These are phyloP conservation scores for Vachellia collinsii DNA, from an alignment of 306 rosid genomes.

Conservation along the genomic window DNA sequence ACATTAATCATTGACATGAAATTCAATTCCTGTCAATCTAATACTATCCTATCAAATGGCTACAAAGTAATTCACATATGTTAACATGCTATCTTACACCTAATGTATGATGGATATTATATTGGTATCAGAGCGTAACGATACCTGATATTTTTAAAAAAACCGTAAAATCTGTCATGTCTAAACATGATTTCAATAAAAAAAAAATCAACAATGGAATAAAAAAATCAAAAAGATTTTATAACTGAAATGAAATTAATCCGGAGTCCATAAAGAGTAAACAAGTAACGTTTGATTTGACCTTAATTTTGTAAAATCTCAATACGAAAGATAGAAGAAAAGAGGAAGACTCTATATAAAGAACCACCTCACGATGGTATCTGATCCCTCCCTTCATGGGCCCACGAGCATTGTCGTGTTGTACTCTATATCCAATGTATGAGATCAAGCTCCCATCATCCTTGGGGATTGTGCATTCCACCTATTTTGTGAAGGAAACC, in stretches of 20 bases:
- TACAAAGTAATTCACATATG: no score
- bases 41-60: no score
- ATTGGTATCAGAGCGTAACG: no score
- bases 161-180: no score
- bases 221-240: no score
- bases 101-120: no score
- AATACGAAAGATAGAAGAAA: not conserved
- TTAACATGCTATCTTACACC: no score
- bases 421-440: conserved; percentile 65
- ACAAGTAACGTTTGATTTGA: not conserved
- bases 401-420: conserved; percentile 78
- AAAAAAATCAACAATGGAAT: no score
- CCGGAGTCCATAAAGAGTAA: not conserved
- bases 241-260: no score
- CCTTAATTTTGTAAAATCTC: not conserved
- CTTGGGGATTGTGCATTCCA: conserved; percentile 77
- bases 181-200: no score
- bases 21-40: no score
- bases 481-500: conserved; percentile 38
- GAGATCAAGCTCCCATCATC: conserved; percentile 71
- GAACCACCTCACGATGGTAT: conserved; percentile 67
- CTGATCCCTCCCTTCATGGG: conserved; percentile 83
- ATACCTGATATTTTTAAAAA: no score
- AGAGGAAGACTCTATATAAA: not conserved
- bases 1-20: not conserved